phyloP scores from a whole-genome alignment of 768 basidiomycete genomes.

The Albatrellus ellisii region DNA sequence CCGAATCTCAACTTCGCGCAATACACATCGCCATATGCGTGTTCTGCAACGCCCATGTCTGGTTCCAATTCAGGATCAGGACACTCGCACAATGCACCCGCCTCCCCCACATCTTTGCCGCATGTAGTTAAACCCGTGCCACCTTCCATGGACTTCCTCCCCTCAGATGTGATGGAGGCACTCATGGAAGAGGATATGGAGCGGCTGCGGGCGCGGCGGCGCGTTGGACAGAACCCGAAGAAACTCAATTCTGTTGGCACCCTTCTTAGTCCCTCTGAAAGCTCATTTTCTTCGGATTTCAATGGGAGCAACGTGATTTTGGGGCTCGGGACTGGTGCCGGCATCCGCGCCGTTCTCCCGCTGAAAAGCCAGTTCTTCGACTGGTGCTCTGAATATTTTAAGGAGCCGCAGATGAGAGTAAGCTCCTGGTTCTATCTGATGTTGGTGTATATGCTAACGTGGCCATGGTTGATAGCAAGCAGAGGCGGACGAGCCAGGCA shows the following conservation, averaged over 20 bases:
- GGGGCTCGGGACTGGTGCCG: slow-evolving; percentile 67
- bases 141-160: slow-evolving; percentile 38
- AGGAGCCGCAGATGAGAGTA: slow-evolving; percentile 97
- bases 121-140: slow-evolving; percentile 18
- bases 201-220: slow-evolving; percentile 60
- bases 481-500: slow-evolving; percentile 93
- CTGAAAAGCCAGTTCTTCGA: slow-evolving; percentile 89
- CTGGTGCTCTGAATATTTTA: slow-evolving; percentile 96
- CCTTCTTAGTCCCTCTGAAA: slow-evolving; percentile 57
- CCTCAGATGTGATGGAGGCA: slow-evolving; percentile 76
- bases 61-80: slow-evolving; percentile 1
- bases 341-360: slow-evolving; percentile 77
- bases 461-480: slow-evolving; percentile 46
- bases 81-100: slow-evolving; percentile 13
- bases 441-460: slow-evolving; percentile 7
- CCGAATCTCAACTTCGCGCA: slow-evolving; percentile 68
- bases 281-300: slow-evolving; percentile 69
- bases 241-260: slow-evolving; percentile 18
- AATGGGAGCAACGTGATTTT: slow-evolving; percentile 53
- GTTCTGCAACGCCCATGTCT: slow-evolving; percentile 29
- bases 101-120: slow-evolving; percentile 19
- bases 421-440: slow-evolving; percentile 15
- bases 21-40: slow-evolving; percentile 67
- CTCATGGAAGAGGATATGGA: slow-evolving; percentile 95
- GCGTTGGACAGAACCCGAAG: slow-evolving; percentile 26